Percentiles rank a stretch among this genome's conserved stretches.
These are phyloP conservation scores for Adansonia rubrostipa DNA, from an alignment of 441 rosid species.

Conservation along the genomic window DNA sequence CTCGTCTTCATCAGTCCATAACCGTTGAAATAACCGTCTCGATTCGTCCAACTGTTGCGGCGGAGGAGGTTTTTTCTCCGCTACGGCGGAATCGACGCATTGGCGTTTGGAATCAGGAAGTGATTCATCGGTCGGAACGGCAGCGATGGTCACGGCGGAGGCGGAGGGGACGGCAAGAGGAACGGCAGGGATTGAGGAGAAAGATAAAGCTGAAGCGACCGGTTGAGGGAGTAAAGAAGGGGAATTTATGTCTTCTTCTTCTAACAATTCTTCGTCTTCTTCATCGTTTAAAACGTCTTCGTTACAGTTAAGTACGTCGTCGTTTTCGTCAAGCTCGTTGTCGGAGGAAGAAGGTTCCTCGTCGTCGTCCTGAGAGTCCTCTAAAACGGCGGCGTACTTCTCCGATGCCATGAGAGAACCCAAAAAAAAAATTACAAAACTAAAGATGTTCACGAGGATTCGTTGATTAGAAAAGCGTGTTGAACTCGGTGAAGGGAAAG, in stretches of 20 bases:
- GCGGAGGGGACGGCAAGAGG: constrained; percentile 42
- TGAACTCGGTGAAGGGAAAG: constrained; percentile 31
- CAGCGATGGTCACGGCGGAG: constrained; percentile 57
- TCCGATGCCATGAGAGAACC: constrained; percentile 48
- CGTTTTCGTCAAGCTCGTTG: constrained; percentile 48
- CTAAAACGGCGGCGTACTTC: constrained; percentile 61
- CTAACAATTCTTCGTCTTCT: constrained; percentile 37
- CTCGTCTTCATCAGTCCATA: constrained; percentile 99
- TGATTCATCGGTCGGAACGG: constrained; percentile 31
- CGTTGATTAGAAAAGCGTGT: constrained; percentile 35
- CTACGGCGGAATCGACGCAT: constrained; percentile 37
- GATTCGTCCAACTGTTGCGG: constrained; percentile 70
- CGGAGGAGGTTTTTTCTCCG: constrained; percentile 36
- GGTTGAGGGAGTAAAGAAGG: constrained; percentile 30
- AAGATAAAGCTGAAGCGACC: constrained; percentile 37
- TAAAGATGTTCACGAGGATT: constrained; percentile 46
- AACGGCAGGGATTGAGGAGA: constrained; percentile 35
- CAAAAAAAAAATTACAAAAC: constrained; percentile 1
- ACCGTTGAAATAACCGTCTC: constrained; percentile 79
- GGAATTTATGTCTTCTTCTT: constrained; percentile 61
- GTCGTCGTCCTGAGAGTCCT: constrained; percentile 47
- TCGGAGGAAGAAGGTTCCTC: constrained; percentile 41
- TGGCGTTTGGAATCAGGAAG: constrained; percentile 56
- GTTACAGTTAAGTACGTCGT: constrained; percentile 38
- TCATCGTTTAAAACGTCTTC: constrained; percentile 45